Conservation (phyloP, 768 basidiomycete genomes). For the Panellus pusillus region DNA sequence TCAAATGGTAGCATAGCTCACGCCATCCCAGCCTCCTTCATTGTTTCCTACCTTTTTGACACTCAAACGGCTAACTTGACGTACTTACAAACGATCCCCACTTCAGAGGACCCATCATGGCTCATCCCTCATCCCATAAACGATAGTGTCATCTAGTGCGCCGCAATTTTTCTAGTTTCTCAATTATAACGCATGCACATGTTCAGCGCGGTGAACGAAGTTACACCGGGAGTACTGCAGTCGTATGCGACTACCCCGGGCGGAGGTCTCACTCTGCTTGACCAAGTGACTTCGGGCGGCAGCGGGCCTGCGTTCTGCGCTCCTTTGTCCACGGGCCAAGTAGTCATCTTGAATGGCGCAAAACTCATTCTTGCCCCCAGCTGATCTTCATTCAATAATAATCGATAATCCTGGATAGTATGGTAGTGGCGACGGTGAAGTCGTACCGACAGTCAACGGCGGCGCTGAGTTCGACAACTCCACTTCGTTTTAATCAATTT, state of each 20-base stretch:
- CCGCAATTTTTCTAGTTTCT: too few species aligned
- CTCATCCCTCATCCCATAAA: conserved; percentile 39
- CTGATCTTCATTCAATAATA: neutral
- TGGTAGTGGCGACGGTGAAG: conserved; percentile 36
- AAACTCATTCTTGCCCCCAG: conserved; percentile 10
- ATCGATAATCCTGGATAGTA: conserved; percentile 32
- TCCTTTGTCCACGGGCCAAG: conserved; percentile 37
- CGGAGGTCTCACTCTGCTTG: conserved; percentile 33
- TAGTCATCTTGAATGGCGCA: conserved; percentile 41
- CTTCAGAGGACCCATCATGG: conserved; percentile 38
- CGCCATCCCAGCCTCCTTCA: conserved; percentile 33
- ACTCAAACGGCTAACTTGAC: conserved; percentile 32
- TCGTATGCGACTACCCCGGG: conserved; percentile 36
- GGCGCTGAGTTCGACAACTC: conserved; percentile 23
- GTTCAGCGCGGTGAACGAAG: conserved; percentile 41
- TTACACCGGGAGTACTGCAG: conserved; percentile 31
- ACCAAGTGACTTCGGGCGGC: conserved; percentile 35
- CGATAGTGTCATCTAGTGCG: conserved; percentile 36
- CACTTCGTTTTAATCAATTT: conserved; percentile 35
- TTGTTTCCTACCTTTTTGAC: conserved; percentile 42
- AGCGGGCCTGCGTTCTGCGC: conserved; percentile 35
- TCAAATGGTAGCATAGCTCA: too few species aligned
- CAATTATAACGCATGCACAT: too few species aligned
- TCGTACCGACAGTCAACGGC: conserved; percentile 34
- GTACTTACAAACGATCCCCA: conserved; percentile 30